A percentile compares a stretch with the other conserved stretches of the same genome.
Evolutionary conservation across 208 protist species (phyloP).

Genomic region (Histomonas meleagridis): DNA sequence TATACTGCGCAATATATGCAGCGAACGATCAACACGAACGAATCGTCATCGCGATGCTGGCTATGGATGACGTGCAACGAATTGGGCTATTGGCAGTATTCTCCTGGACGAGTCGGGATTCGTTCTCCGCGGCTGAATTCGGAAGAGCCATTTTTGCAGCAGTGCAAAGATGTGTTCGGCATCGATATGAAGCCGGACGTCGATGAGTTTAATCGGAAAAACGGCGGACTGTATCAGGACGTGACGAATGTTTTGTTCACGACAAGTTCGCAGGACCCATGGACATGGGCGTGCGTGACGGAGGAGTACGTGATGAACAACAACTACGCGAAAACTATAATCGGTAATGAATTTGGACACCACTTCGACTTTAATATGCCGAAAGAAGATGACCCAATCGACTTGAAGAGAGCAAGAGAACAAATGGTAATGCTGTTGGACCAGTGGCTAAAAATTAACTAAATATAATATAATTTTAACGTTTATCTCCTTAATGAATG

Average conservation of each 20-base stretch:
- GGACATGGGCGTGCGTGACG: constrained; percentile 12
- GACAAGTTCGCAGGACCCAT: constrained; percentile 10
- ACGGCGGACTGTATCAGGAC: not conserved
- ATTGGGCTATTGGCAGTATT: not conserved
- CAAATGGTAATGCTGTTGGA: not conserved
- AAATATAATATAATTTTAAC: too few species aligned
- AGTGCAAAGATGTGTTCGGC: not conserved
- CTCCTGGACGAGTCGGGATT: not conserved
- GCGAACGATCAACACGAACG: not conserved
- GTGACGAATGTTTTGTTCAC: not conserved
- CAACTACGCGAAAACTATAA: not conserved
- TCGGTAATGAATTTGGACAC: not conserved
- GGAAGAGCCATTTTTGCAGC: not conserved
- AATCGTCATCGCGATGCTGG: not conserved
- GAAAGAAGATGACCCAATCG: not conserved
- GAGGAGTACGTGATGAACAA: not conserved
- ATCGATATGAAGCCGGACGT: not conserved
- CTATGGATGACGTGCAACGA: constrained; percentile 33
- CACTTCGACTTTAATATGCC: not conserved
- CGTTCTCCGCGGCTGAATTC: not conserved
- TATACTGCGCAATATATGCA: not conserved
- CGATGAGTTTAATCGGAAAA: not conserved
- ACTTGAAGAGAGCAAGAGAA: not conserved
- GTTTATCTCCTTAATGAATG: too few species aligned
- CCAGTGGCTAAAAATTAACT: too few species aligned